These are phyloP conservation scores for Penicillium arizonense DNA, from an alignment of 495 filamentous ascomycete species.

Conservation along the genomic window DNA sequence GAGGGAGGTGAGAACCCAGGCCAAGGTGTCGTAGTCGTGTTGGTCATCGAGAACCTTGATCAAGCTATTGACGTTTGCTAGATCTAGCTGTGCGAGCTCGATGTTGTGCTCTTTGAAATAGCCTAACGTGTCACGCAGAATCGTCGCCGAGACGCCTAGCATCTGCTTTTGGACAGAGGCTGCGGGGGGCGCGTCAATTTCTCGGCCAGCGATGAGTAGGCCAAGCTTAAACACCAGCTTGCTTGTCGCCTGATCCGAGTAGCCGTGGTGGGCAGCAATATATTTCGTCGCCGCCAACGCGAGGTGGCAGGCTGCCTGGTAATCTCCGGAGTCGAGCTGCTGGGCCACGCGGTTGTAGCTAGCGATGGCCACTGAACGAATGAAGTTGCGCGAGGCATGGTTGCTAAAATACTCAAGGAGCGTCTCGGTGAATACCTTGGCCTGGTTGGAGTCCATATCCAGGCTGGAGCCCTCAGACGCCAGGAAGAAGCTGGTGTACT, in stretches of 20 bases:
- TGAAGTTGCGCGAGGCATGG: slow-evolving; percentile 22
- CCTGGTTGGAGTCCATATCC: slow-evolving; percentile 10
- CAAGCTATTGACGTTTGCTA: slow-evolving; percentile 19
- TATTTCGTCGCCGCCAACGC: slow-evolving; percentile 14
- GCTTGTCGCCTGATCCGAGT: no score
- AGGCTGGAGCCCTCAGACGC: slow-evolving; percentile 18
- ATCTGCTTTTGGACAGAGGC: no score
- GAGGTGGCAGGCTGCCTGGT: slow-evolving; percentile 16
- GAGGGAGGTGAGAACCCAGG: slow-evolving; percentile 23
- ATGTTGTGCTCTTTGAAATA: no score
- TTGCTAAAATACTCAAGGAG: slow-evolving; percentile 21
- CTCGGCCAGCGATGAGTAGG: no score
- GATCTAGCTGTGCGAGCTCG: slow-evolving; percentile 11
- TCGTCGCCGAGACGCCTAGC: no score
- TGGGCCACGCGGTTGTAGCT: slow-evolving; percentile 17
- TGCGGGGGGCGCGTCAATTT: no score
- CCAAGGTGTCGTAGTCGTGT: slow-evolving; percentile 26
- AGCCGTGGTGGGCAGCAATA: no score
- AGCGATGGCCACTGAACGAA: slow-evolving; percentile 29
- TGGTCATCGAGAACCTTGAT: slow-evolving; percentile 27
- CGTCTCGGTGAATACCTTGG: slow-evolving; percentile 13
- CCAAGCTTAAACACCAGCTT: no score
- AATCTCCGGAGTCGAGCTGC: slow-evolving; percentile 12
- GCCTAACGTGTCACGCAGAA: no score
- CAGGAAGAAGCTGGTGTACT: slow-evolving; percentile 18